Base-by-base conservation (phyloP, 768 basidiomycete genomes). In the Plicaturopsis crispa region DNA sequence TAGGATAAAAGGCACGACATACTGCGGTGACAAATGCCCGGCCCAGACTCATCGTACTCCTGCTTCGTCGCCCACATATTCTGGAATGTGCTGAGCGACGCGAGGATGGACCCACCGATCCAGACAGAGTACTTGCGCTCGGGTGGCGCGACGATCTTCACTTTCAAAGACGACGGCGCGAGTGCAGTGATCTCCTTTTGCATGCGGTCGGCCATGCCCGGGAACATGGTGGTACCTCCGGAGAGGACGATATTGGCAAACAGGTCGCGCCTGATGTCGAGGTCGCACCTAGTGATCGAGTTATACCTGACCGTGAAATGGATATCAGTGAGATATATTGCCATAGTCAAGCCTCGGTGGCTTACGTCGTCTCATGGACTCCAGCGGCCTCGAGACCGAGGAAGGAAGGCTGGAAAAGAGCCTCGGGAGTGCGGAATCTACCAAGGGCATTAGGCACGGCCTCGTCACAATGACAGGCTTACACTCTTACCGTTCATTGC, bases 61-160 rank as follows among this genome's bases (percentile, higher is more conserved):
- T 89, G 85, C 65, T 88, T 88, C 42, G 82, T 80, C 65, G 84
- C 84, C 90, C 92, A 96, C 65, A 93, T 67, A 59, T 91, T 92
- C 70, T 94, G 91, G 91, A 94, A 94, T 50, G 91, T 93, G 55
- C 78, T 84, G 35, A 96, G 75, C 22, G 88, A 91, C 32, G 90
- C 91, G 49, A 87, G 66, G 52, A 86, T 87, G 31, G 81, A 84
- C 43, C 84, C 84, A 67, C 84, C 84, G 51, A 91, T 91, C 87
- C 92, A 96, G 64, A 93, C 91, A 39, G 87, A 90, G 75, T 91
- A 91, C 61, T 89, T 94, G 52, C 90, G 72, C 71, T 94, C 90
- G 39, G 90, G 89, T 36, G 91, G 90, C 43, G 90, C 86, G 42
- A 89, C 84, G 40, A 92, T 89, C 78, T 89, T 91, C 67, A 91